These are phyloP conservation scores for Escallonia herrerae DNA, from an alignment of 129 eudicot species.

Conservation along the genomic window DNA sequence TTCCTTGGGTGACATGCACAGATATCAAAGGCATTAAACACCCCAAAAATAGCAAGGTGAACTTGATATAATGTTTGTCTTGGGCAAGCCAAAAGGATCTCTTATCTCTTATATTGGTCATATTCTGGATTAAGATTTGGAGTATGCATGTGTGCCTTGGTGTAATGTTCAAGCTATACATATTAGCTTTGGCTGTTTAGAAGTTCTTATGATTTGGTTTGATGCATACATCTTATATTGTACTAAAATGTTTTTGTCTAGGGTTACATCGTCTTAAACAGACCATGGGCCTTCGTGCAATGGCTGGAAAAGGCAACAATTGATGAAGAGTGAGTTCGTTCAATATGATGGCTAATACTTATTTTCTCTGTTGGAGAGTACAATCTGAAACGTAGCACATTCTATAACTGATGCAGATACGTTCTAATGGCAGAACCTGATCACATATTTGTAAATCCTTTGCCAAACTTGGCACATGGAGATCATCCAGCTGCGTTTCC, in stretches of 20 bases:
- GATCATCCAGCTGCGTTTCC: conserved; percentile 51
- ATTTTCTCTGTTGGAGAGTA: background rate
- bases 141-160: too few relatives aligned
- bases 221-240: conserved; percentile 3
- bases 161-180: background rate
- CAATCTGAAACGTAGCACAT: conserved; percentile 4
- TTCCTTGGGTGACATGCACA: too few relatives aligned
- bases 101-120: too few relatives aligned
- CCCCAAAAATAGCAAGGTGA: too few relatives aligned
- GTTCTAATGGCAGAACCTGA: conserved; percentile 72
- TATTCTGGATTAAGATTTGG: too few relatives aligned
- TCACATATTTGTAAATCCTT: conserved; percentile 47
- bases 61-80: too few relatives aligned
- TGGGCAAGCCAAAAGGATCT: too few relatives aligned
- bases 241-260: conserved; percentile 5
- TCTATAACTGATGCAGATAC: conserved; percentile 38
- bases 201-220: background rate
- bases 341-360: background rate
- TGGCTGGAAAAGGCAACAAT: conserved; percentile 55
- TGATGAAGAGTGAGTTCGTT: conserved; percentile 56
- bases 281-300: conserved; percentile 80
- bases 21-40: too few relatives aligned
- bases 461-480: conserved; percentile 48
- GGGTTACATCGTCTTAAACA: conserved; percentile 63
- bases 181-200: background rate